Conservation (phyloP, 176 grass and related monocot genomes). For the Juncus inflexus region DNA sequence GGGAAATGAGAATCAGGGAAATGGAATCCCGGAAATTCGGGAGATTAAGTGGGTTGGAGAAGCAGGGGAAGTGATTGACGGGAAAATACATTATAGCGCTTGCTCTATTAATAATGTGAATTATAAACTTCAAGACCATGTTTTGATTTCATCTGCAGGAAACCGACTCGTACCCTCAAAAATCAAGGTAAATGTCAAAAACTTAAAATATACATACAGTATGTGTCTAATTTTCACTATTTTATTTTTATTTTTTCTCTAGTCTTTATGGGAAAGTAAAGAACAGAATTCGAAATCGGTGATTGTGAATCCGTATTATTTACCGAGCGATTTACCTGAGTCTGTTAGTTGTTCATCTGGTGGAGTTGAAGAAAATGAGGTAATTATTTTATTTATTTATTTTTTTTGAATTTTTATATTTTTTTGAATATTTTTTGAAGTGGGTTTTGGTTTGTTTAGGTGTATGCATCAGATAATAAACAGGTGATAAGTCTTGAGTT, state of each 20-base stretch:
- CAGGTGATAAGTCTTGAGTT: conserved; percentile 32
- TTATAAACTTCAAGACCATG: conserved; percentile 31
- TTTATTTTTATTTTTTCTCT: conserved; percentile 1
- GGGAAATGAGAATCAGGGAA: neutral
- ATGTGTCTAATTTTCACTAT: conserved; percentile 6
- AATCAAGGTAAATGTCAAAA: conserved; percentile 16
- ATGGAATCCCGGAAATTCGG: conserved; percentile 10
- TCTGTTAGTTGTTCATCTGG: conserved; percentile 27
- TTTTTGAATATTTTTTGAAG: conserved; percentile 15
- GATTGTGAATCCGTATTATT: conserved; percentile 21
- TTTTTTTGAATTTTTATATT: conserved; percentile 18
- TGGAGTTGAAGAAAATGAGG: conserved; percentile 31
- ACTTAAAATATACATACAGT: conserved; percentile 1
- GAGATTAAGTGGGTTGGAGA: conserved; percentile 28
- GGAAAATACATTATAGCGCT: conserved; percentile 24
- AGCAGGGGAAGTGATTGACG: conserved; percentile 26
- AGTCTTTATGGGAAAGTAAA: conserved; percentile 30
- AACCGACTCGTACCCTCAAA: conserved; percentile 20
- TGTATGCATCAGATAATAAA: conserved; percentile 46
- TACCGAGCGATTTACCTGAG: conserved; percentile 26
- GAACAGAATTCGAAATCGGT: conserved; percentile 21
- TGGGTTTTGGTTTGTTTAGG: conserved; percentile 28
- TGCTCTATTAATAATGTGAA: conserved; percentile 20
- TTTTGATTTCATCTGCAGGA: conserved; percentile 25
- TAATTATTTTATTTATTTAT: conserved; percentile 28